Evolutionary conservation across 495 filamentous ascomycete species (phyloP).

Genomic region (Hypoxylon perforatum): DNA sequence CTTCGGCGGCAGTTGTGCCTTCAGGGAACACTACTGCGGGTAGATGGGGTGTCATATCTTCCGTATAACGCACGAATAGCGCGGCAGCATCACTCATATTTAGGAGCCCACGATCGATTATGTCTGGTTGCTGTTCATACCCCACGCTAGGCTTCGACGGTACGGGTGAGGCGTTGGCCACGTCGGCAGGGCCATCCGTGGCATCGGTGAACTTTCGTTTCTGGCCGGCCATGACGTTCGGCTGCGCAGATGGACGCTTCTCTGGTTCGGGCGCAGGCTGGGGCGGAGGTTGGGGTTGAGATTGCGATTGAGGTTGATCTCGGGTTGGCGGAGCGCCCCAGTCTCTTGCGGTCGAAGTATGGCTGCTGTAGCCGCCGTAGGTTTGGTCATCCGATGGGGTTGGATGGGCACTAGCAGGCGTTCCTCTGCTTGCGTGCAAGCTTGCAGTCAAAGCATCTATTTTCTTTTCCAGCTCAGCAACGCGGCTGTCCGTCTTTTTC

Average conservation of each 20-base stretch:
- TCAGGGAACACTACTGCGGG: constrained; percentile 82
- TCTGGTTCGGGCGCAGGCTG: constrained; percentile 34
- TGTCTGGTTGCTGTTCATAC: constrained; percentile 62
- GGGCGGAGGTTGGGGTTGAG: constrained; percentile 3
- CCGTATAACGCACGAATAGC: constrained; percentile 76
- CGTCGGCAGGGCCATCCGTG: constrained; percentile 29
- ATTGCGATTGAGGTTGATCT: constrained; percentile 14
- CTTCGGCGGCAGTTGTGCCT: constrained; percentile 70
- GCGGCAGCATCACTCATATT: constrained; percentile 68
- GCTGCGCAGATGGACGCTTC: constrained; percentile 41
- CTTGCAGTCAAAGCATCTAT: constrained; percentile 88
- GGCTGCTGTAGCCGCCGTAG: constrained; percentile 36
- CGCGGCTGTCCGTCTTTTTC: constrained; percentile 92
- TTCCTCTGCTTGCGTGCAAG: constrained; percentile 67
- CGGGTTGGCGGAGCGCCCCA: constrained; percentile 42
- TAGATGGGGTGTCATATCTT: constrained; percentile 75
- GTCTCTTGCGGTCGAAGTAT: constrained; percentile 27
- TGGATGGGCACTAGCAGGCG: constrained; percentile 24
- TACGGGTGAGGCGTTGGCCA: constrained; percentile 17
- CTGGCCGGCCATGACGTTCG: constrained; percentile 54
- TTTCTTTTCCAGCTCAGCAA: constrained; percentile 93
- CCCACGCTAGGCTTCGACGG: constrained; percentile 6
- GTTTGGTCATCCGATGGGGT: constrained; percentile 43
- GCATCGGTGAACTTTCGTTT: constrained; percentile 59
- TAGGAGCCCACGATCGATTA: constrained; percentile 77